phyloP scores from a whole-genome alignment of 106 monocot species.

The Xerophyta viscosa region DNA sequence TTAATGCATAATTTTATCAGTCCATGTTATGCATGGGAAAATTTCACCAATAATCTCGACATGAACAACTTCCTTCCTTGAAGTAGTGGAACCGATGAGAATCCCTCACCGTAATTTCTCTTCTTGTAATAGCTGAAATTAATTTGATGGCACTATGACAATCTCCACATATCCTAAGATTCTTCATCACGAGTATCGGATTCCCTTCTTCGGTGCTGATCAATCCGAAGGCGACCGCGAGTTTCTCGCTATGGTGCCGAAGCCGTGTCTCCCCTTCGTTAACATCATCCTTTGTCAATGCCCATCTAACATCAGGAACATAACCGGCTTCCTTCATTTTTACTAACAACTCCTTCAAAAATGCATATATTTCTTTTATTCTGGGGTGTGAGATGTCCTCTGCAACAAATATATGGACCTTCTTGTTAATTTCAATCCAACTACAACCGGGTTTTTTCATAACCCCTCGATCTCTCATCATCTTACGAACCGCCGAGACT shows the following conservation, averaged over 20 bases:
- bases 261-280: conserved; percentile 26
- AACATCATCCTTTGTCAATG: conserved; percentile 16
- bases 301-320: conserved; percentile 33
- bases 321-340: conserved; percentile 33
- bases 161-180: conserved; percentile 77
- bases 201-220: conserved; percentile 39
- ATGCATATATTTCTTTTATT: conserved; percentile 24
- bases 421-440: conserved; percentile 59
- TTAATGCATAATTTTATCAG: too few species aligned
- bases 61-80: conserved; percentile 56
- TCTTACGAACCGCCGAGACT: conserved; percentile 19
- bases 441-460: conserved; percentile 51
- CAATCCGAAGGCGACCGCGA: conserved; percentile 63
- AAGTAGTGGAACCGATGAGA: conserved; percentile 76
- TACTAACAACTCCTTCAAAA: conserved; percentile 24
- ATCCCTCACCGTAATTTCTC: conserved; percentile 72
- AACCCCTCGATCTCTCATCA: conserved; percentile 47
- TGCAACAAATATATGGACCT: conserved; percentile 54
- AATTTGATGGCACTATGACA: conserved; percentile 68
- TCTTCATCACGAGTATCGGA: conserved; percentile 69
- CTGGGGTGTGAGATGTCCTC: conserved; percentile 48
- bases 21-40: too few species aligned
- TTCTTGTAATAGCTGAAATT: conserved; percentile 33
- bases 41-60: conserved; percentile 77
- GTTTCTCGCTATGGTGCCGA: conserved; percentile 60